These are phyloP conservation scores for Tinospora cordifolia DNA, from an alignment of 164 flowering plant genomes.

Conservation along the genomic window DNA sequence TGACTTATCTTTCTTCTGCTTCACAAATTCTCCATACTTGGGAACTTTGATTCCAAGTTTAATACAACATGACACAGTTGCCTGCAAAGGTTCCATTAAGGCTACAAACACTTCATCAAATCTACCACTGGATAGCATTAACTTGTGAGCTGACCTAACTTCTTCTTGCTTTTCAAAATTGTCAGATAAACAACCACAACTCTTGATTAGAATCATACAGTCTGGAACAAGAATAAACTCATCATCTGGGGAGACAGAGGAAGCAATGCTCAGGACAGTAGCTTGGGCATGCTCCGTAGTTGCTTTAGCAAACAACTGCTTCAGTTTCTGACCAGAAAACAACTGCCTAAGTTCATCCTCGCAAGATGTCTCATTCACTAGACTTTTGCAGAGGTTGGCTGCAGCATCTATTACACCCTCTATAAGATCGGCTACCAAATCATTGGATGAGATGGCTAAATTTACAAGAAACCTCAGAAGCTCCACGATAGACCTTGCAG, in stretches of 20 bases:
- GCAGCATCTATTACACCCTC: slow-evolving; percentile 63
- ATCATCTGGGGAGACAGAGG: slow-evolving; percentile 39
- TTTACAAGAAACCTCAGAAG: slow-evolving; percentile 41
- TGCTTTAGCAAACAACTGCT: slow-evolving; percentile 49
- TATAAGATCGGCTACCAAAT: slow-evolving; percentile 32
- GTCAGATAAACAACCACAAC: slow-evolving; percentile 46
- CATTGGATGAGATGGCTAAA: slow-evolving; percentile 38
- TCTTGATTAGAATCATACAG: slow-evolving; percentile 40
- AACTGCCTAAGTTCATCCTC: slow-evolving; percentile 41
- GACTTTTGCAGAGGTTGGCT: slow-evolving; percentile 43
- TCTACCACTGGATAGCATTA: slow-evolving; percentile 48
- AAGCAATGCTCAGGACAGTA: slow-evolving; percentile 55
- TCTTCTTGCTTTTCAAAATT: slow-evolving; percentile 58
- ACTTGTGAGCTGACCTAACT: slow-evolving; percentile 70
- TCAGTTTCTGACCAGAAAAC: slow-evolving; percentile 51
- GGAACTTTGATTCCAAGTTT: slow-evolving; percentile 43
- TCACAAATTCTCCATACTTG: slow-evolving; percentile 21
- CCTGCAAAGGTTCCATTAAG: slow-evolving; percentile 39
- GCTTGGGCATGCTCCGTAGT: slow-evolving; percentile 42
- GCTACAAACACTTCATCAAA: slow-evolving; percentile 58
- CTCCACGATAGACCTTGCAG: slow-evolving; percentile 48
- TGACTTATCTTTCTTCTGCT: slow-evolving; percentile 37
- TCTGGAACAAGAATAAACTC: slow-evolving; percentile 40
- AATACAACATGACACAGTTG: slow-evolving; percentile 36
- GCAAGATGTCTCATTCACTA: slow-evolving; percentile 36